Conservation (phyloP, 495 filamentous ascomycete genomes). For the Pseudoneurospora amorphoporcata region DNA sequence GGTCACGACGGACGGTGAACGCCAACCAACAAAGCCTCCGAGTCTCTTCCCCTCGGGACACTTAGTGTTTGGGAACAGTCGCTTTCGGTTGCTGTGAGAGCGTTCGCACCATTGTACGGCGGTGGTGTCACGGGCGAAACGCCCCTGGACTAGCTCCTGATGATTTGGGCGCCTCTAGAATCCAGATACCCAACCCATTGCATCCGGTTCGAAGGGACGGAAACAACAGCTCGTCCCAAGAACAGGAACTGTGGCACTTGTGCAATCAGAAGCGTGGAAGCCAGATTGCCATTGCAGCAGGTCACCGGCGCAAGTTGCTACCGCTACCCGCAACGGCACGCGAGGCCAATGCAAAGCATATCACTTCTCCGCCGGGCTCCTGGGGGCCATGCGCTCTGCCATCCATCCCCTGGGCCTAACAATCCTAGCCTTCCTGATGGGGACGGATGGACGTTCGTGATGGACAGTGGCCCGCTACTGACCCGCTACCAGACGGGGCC, state of each 20-base stretch:
- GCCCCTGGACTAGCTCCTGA: neutral
- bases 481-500: neutral
- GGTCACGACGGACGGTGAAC: neutral
- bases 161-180: neutral
- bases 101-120: neutral
- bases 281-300: neutral
- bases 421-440: neutral
- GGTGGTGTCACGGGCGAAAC: neutral
- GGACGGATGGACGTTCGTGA: neutral
- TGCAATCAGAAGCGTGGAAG: neutral
- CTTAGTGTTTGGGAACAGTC: neutral
- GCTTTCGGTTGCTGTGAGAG: neutral
- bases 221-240: neutral
- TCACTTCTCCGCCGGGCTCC: neutral
- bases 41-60: neutral
- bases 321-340: neutral
- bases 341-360: neutral
- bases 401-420: neutral
- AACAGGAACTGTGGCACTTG: neutral
- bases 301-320: neutral
- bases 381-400: neutral
- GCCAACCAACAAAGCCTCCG: neutral
- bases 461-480: neutral
- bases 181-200: neutral
- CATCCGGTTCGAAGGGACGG: neutral